Evolutionary conservation across 2,329 filamentous ascomycete species (phyloP).

Genomic region (Scedosporium minutisporum): DNA sequence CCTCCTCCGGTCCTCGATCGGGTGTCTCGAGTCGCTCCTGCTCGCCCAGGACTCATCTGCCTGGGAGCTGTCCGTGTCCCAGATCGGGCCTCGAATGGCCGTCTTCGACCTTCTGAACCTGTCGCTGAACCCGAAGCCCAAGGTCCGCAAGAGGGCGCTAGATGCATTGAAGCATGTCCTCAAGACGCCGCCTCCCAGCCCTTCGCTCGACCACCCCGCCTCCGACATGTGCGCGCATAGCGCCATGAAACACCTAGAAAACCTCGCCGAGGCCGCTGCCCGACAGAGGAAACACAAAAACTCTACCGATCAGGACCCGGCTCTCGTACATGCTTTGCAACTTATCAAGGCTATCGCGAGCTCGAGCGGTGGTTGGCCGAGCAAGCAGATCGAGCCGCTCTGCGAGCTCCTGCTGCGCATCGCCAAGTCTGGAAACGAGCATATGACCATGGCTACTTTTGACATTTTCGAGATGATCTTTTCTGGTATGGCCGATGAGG

Average conservation of each 20-base stretch:
- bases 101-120: constrained; percentile 79
- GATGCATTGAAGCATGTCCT: constrained; percentile 80
- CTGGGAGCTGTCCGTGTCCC: constrained; percentile 77
- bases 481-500: constrained; percentile 76
- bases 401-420: constrained; percentile 86
- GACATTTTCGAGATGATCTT: constrained; percentile 98
- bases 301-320: constrained; percentile 61
- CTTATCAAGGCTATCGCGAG: constrained; percentile 81
- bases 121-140: constrained; percentile 78
- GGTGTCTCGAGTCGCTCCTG: constrained; percentile 85
- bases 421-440: constrained; percentile 83
- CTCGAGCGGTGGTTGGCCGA: constrained; percentile 90
- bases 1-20: constrained; percentile 77
- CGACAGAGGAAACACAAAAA: constrained; percentile 59
- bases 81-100: constrained; percentile 78
- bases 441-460: constrained; percentile 91
- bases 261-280: constrained; percentile 55
- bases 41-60: constrained; percentile 77
- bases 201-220: constrained; percentile 86
- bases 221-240: constrained; percentile 95
- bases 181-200: constrained; percentile 77
- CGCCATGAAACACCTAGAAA: constrained; percentile 68
- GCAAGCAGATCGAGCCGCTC: constrained; percentile 84
- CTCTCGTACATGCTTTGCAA: constrained; percentile 83
- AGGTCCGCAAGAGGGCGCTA: constrained; percentile 87